Evolutionary conservation across 441 rosid species (phyloP).

Genomic region (Pelargonium myrrhifolium): DNA sequence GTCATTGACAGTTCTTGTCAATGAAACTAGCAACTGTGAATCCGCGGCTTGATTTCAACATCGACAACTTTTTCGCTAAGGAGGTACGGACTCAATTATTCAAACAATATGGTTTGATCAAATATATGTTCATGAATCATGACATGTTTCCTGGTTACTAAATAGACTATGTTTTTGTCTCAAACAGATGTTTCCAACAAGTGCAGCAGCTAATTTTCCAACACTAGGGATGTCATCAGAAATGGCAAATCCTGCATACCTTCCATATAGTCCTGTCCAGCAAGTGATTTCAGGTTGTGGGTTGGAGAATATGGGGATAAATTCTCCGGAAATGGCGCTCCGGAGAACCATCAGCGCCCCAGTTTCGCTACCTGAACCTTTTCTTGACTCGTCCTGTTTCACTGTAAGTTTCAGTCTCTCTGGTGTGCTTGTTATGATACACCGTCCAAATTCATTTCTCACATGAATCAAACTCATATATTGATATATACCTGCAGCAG

Average conservation of each 20-base stretch:
- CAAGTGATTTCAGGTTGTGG: constrained; percentile 38
- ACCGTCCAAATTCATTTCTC: background rate
- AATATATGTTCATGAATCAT: background rate
- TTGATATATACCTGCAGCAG: constrained; percentile 22
- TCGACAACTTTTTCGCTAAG: constrained; percentile 38
- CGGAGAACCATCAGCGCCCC: constrained; percentile 44
- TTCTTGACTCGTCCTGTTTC: constrained; percentile 41
- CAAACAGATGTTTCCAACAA: constrained; percentile 41
- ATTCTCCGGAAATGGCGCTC: constrained; percentile 34
- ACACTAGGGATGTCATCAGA: constrained; percentile 44
- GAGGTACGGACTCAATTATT: constrained; percentile 32
- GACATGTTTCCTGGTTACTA: background rate
- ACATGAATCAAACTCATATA: background rate
- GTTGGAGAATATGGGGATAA: constrained; percentile 32
- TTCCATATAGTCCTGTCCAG: constrained; percentile 44
- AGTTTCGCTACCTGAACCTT: constrained; percentile 35
- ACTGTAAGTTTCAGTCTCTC: constrained; percentile 28
- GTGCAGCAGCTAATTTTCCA: constrained; percentile 37
- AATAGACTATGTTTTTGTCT: background rate
- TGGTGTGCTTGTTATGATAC: background rate
- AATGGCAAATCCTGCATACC: constrained; percentile 42
- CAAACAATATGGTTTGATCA: background rate
- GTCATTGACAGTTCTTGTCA: constrained; percentile 48
- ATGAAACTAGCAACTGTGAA: constrained; percentile 64
- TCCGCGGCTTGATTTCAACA: constrained; percentile 49